phyloP scores from a whole-genome alignment of 495 filamentous ascomycete genomes.

The Neurospora discreta region DNA sequence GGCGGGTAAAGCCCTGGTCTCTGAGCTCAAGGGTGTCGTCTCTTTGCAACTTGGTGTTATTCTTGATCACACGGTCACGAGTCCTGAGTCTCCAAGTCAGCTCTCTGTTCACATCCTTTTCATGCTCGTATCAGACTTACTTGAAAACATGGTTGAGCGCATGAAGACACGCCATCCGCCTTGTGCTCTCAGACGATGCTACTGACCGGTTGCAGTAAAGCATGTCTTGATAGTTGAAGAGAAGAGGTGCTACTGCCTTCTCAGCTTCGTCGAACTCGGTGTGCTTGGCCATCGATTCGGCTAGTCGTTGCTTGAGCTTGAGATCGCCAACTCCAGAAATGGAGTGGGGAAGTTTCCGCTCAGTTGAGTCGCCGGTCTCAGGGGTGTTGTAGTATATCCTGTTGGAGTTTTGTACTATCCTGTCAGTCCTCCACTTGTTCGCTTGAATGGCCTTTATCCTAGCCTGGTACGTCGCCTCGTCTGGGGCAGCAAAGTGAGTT shows the following conservation, averaged over 20 bases:
- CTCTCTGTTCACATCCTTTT: neutral
- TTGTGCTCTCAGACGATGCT: slow-evolving; percentile 51
- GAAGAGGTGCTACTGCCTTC: slow-evolving; percentile 40
- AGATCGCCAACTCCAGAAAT: slow-evolving; percentile 34
- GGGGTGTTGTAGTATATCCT: slow-evolving; percentile 30
- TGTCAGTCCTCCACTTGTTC: slow-evolving; percentile 48
- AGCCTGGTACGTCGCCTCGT: slow-evolving; percentile 42
- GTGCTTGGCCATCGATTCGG: slow-evolving; percentile 20
- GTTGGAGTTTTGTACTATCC: slow-evolving; percentile 29
- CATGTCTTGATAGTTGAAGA: slow-evolving; percentile 74
- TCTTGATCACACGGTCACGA: slow-evolving; percentile 82
- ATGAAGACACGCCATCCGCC: slow-evolving; percentile 69
- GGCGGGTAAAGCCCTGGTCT: slow-evolving; percentile 92
- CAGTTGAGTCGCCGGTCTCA: slow-evolving; percentile 11
- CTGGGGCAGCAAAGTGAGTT: slow-evolving; percentile 57
- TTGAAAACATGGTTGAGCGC: slow-evolving; percentile 85
- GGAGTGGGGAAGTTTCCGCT: slow-evolving; percentile 11
- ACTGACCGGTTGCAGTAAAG: slow-evolving; percentile 62
- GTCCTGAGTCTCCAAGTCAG: slow-evolving; percentile 39
- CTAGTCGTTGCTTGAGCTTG: slow-evolving; percentile 49
- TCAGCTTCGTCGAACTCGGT: slow-evolving; percentile 40
- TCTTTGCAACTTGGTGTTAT: slow-evolving; percentile 63
- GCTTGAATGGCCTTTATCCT: slow-evolving; percentile 42
- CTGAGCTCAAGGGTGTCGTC: slow-evolving; percentile 58
- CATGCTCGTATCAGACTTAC: slow-evolving; percentile 21